phyloP scores from a whole-genome alignment of 2,329 filamentous ascomycete species.

The Bipolaris sorokiniana region DNA sequence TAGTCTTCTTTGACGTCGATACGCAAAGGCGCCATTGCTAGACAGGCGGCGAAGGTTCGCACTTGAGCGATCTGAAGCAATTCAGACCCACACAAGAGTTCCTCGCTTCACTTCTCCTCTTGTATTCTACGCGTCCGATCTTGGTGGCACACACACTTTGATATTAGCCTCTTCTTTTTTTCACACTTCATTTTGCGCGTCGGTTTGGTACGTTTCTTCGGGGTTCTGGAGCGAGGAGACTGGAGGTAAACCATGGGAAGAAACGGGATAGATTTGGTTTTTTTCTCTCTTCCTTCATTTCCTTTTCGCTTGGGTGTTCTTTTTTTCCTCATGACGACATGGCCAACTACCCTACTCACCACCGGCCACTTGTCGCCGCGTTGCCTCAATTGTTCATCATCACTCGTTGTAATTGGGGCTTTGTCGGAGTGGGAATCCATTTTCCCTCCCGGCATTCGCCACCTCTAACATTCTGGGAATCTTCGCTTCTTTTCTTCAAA shows the following conservation, averaged over 20 bases:
- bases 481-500: slow-evolving; percentile 33
- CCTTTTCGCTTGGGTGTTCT: slow-evolving; percentile 10
- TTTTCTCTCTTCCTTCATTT: slow-evolving; percentile 10
- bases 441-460: slow-evolving; percentile 5
- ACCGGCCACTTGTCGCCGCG: slow-evolving; percentile 42
- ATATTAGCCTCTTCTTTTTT: slow-evolving; percentile 30
- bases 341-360: slow-evolving; percentile 29
- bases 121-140: slow-evolving; percentile 37
- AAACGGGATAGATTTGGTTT: slow-evolving; percentile 37
- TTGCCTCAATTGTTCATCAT: slow-evolving; percentile 18
- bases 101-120: slow-evolving; percentile 29
- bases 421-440: slow-evolving; percentile 45
- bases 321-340: slow-evolving; percentile 41
- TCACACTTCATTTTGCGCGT: slow-evolving; percentile 25
- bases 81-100: slow-evolving; percentile 34
- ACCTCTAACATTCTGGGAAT: slow-evolving; percentile 41
- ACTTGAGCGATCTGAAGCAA: slow-evolving; percentile 25
- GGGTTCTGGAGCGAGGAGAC: slow-evolving; percentile 24
- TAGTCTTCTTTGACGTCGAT: slow-evolving; percentile 42
- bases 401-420: slow-evolving; percentile 49
- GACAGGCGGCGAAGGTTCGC: slow-evolving; percentile 38
- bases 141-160: slow-evolving; percentile 17
- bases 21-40: slow-evolving; percentile 42
- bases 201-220: slow-evolving; percentile 30
- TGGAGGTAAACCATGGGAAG: slow-evolving; percentile 16